Evolutionary conservation across 2,329 filamentous ascomycete species (phyloP), one percentile per base, ranked within the genome.

Genomic region (Cryphonectria parasitica): DNA sequence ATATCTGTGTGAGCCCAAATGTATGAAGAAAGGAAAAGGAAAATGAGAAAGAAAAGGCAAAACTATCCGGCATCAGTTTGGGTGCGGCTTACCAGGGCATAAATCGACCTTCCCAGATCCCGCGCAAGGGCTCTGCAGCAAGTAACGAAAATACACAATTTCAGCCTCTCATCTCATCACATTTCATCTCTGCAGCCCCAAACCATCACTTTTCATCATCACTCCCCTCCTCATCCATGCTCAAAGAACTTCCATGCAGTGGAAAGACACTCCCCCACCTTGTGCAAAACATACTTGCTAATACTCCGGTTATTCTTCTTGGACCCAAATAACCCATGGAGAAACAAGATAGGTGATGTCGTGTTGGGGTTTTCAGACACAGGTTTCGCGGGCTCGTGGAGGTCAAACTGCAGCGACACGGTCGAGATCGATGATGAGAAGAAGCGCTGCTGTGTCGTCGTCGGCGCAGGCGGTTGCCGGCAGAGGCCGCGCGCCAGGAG

Each of bases 281-380:
- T n/a, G 34, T 0, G 1, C 3, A 34, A 22, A 4, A 67, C 69
- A 45, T 61, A 97, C 95, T 94, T 97, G 91, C 94, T 97, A 73
- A 98, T 96, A 77, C 88, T 93, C 80, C 95, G 87, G 79, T 98
- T 97, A 79, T 98, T 98, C 83, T 93, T 94, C 83, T 97, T 97
- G 52, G 93, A 97, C 28, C 95, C 95, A 77, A 98, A 98, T 15
- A 98, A 85, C 0, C 96, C 95, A 79, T 98, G 95, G 77, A 98
- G 89, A 75, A 98, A 92, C 73, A 98, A 82, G 74, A 98, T 93
- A 1, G 95, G 92, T 54, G 82, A 77, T 45, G 80, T 79, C 72
- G 82, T 80, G 66, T 71, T 63, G 17, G 71, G 71, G 71, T 80
- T 78, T 77, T 84, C 79, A 68, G 80, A 77, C 36, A 81, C 79